Evolutionary conservation across 345 rosid genomes (phyloP).

Genomic region (Populus nigra): DNA sequence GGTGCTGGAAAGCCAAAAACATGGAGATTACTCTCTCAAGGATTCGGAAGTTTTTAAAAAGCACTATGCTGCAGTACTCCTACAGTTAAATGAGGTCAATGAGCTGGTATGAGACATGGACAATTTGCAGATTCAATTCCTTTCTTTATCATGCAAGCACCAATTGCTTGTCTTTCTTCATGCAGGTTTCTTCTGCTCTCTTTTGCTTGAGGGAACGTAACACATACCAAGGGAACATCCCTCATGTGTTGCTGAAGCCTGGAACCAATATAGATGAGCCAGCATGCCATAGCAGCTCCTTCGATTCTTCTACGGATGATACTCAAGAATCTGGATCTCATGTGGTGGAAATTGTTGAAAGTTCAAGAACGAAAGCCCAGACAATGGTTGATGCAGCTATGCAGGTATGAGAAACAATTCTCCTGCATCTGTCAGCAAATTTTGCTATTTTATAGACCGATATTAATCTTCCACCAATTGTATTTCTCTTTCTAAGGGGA

Average conservation of each 20-base stretch:
- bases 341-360: constrained; percentile 67
- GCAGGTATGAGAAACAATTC: constrained; percentile 41
- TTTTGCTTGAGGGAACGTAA: constrained; percentile 69
- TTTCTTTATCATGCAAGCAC: constrained; percentile 6
- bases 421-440: not conserved
- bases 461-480: not conserved
- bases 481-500: not conserved
- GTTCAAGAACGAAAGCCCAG: constrained; percentile 61
- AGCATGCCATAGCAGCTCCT: constrained; percentile 34
- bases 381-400: constrained; percentile 66
- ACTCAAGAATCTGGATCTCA: constrained; percentile 53
- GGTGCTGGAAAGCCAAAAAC: constrained; percentile 58
- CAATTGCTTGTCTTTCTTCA: constrained; percentile 4
- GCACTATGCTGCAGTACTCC: constrained; percentile 74
- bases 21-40: constrained; percentile 47
- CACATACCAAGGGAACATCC: constrained; percentile 62
- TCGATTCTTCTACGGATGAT: constrained; percentile 42
- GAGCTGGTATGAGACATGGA: constrained; percentile 35
- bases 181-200: constrained; percentile 74
- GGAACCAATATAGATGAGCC: constrained; percentile 39
- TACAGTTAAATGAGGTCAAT: constrained; percentile 65
- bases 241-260: constrained; percentile 28
- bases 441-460: not conserved
- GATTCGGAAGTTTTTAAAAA: constrained; percentile 69
- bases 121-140: constrained; percentile 16